Percentiles rank a stretch among this genome's conserved stretches.
phyloP scores from a whole-genome alignment of 2,329 filamentous ascomycete genomes.

The Cladosporium velox region DNA sequence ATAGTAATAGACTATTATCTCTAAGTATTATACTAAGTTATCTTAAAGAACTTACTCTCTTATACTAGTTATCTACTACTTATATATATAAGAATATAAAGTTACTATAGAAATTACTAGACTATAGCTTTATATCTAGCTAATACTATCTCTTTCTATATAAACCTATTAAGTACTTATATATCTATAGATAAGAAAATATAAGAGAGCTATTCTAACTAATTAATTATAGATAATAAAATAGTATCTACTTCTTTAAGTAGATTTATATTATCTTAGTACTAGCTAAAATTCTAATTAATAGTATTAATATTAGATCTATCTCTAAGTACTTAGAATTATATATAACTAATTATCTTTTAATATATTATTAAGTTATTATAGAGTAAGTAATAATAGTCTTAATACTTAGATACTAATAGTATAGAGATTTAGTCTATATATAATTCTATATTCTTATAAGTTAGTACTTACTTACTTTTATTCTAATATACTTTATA shows the following conservation, averaged over 20 bases:
- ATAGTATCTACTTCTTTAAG: not conserved
- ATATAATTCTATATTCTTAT: conserved; percentile 7
- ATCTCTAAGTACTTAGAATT: conserved; percentile 14
- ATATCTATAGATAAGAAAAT: not conserved
- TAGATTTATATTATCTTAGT: conserved; percentile 12
- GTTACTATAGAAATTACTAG: conserved; percentile 21
- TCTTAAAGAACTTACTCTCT: conserved; percentile 21
- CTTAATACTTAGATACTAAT: conserved; percentile 19
- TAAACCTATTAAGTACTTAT: not conserved
- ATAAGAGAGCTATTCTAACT: conserved; percentile 6
- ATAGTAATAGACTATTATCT: conserved; percentile 18
- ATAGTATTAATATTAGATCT: conserved; percentile 21
- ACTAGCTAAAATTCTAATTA: conserved; percentile 20
- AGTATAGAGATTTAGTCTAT: conserved; percentile 22
- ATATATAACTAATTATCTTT: conserved; percentile 12
- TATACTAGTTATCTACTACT: conserved; percentile 19
- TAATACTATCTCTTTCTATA: conserved; percentile 16
- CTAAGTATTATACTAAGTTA: not conserved
- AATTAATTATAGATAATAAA: conserved; percentile 4
- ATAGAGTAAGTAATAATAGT: conserved; percentile 19
- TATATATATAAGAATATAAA: conserved; percentile 16
- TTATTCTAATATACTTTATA: conserved; percentile 21
- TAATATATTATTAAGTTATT: conserved; percentile 17
- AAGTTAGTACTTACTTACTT: conserved; percentile 2
- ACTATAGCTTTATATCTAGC: conserved; percentile 21